Evolutionary conservation across 73 alveolate genomes (phyloP).

Genomic region (Symbiodinium pilosum): DNA sequence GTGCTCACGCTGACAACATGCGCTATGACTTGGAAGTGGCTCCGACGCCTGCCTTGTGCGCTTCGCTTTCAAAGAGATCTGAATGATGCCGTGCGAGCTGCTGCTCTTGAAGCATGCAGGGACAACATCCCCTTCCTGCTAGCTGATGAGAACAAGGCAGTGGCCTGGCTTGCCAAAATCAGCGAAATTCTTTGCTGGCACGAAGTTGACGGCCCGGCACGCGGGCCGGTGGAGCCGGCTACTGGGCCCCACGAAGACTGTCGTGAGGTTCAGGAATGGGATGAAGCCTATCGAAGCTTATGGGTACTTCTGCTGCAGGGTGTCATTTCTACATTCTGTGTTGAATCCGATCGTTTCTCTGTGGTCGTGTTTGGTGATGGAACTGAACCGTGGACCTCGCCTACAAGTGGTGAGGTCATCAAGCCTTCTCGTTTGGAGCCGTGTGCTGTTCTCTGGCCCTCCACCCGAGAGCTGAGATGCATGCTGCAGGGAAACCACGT

Average conservation of each 20-base stretch:
- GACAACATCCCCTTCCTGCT: neutral
- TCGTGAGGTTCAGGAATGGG: slow-evolving; percentile 59
- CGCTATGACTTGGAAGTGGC: neutral
- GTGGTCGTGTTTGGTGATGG: slow-evolving; percentile 62
- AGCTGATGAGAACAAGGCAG: neutral
- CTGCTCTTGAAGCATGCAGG: neutral
- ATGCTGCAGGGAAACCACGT: slow-evolving; percentile 64
- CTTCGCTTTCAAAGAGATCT: neutral
- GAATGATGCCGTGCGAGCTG: neutral
- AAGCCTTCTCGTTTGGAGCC: slow-evolving; percentile 28
- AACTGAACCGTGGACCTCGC: slow-evolving; percentile 9
- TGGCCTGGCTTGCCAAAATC: neutral
- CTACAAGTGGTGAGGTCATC: neutral
- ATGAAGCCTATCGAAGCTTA: slow-evolving; percentile 65
- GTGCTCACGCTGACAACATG: neutral
- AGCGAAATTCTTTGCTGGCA: neutral
- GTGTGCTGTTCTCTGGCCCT: slow-evolving; percentile 40
- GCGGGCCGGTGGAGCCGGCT: neutral
- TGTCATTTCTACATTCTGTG: neutral
- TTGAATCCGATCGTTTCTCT: slow-evolving; percentile 43
- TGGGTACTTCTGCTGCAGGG: slow-evolving; percentile 77
- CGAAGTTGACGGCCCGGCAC: neutral
- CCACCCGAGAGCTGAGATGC: slow-evolving; percentile 30
- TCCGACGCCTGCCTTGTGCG: neutral
- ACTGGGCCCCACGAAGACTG: neutral